phyloP scores from a whole-genome alignment of 2,329 filamentous ascomycete genomes.

The Zasmidium cellare region DNA sequence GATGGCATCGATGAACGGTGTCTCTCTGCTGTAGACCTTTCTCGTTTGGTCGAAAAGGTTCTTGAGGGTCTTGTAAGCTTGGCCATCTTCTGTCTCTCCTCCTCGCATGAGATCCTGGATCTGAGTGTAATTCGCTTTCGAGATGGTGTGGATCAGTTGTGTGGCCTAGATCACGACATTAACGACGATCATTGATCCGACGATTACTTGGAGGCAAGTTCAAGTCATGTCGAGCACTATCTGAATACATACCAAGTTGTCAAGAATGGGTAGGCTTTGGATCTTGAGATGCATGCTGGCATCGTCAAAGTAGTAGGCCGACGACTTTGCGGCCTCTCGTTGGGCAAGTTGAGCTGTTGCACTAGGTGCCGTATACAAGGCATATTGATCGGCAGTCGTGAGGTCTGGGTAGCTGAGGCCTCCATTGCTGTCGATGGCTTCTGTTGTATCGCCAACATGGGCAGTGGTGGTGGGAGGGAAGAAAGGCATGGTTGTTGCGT shows the following conservation, averaged over 20 bases:
- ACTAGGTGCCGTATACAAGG: slow-evolving; percentile 9
- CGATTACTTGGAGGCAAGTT: too few species aligned
- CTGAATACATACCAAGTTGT: slow-evolving; percentile 56
- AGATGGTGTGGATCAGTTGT: slow-evolving; percentile 59
- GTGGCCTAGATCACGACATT: slow-evolving; percentile 46
- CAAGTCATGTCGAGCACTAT: too few species aligned
- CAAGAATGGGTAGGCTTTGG: slow-evolving; percentile 61
- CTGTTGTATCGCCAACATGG: slow-evolving; percentile 7
- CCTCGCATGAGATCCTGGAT: slow-evolving; percentile 57
- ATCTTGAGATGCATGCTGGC: slow-evolving; percentile 53
- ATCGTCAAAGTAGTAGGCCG: slow-evolving; percentile 38
- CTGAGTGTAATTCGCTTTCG: slow-evolving; percentile 57
- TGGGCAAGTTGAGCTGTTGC: slow-evolving; percentile 10
- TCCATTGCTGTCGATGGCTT: slow-evolving; percentile 13
- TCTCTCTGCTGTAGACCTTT: slow-evolving; percentile 58
- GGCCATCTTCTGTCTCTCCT: slow-evolving; percentile 42
- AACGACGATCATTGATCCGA: too few species aligned
- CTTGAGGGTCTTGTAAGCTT: slow-evolving; percentile 63
- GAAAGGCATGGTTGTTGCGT: slow-evolving; percentile 21
- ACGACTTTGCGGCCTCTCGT: slow-evolving; percentile 16
- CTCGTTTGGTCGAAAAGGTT: slow-evolving; percentile 65
- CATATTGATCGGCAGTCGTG: slow-evolving; percentile 17
- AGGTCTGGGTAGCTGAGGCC: slow-evolving; percentile 11
- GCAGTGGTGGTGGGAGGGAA: slow-evolving; percentile 16
- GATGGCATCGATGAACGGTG: slow-evolving; percentile 51